A percentile compares a stretch with the other conserved stretches of the same genome.
Evolutionary conservation across 805 yeast genomes (phyloP).

Genomic region (Ogataea thermomethanolica): DNA sequence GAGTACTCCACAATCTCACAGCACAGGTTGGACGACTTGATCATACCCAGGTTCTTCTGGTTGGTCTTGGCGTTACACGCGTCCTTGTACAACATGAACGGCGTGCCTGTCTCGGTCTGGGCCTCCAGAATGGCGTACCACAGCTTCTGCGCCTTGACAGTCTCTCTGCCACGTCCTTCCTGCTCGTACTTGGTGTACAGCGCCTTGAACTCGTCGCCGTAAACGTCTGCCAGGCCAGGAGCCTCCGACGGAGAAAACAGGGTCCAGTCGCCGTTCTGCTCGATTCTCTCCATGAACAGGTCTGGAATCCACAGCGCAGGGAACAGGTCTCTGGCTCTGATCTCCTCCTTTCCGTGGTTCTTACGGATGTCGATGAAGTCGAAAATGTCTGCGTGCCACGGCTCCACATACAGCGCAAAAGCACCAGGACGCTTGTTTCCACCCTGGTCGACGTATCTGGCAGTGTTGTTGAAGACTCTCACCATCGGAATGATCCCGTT

Average conservation of each 20-base stretch:
- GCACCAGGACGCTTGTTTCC: constrained; percentile 68
- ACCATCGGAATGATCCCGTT: constrained; percentile 63
- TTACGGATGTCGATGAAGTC: constrained; percentile 58
- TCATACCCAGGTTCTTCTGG: constrained; percentile 57
- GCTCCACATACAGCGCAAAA: constrained; percentile 56
- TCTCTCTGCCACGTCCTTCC: constrained; percentile 47
- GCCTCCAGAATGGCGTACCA: constrained; percentile 61
- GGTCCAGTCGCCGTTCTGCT: constrained; percentile 53
- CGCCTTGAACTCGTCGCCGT: constrained; percentile 53
- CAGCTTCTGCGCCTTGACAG: constrained; percentile 55
- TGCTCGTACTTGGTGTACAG: constrained; percentile 50
- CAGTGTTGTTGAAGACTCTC: constrained; percentile 60
- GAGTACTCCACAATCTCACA: constrained; percentile 64
- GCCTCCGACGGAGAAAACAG: constrained; percentile 59
- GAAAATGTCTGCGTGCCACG: constrained; percentile 61
- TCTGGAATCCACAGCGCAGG: constrained; percentile 65
- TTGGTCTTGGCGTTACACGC: constrained; percentile 57
- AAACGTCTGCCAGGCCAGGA: constrained; percentile 51
- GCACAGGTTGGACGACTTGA: constrained; percentile 59
- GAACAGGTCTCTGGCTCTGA: constrained; percentile 59
- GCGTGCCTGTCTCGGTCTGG: constrained; percentile 64
- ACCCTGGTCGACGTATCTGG: constrained; percentile 63
- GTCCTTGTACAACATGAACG: constrained; percentile 62
- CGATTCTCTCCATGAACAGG: constrained; percentile 59
- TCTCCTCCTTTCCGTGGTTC: constrained; percentile 63